Percentiles rank a stretch among this genome's conserved stretches.
Evolutionary conservation across 1,284 basidiomycete species (phyloP).

Genomic region (Anthracocystis panici-leucophaei): DNA sequence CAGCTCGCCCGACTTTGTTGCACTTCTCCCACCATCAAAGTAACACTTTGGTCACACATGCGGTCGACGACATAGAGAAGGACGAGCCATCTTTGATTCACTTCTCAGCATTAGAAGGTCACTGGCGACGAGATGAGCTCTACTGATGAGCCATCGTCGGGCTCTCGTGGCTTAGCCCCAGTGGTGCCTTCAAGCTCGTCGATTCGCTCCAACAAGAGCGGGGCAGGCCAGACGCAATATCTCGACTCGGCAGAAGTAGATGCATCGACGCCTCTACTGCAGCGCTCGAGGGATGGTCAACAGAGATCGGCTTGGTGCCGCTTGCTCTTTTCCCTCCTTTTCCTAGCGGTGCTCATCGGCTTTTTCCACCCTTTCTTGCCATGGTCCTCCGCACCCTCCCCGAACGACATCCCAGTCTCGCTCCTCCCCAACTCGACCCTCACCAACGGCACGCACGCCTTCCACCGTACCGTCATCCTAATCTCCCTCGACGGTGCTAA

Average conservation of each 20-base stretch:
- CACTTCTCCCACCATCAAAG: background rate
- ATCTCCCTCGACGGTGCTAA: conserved; percentile 87
- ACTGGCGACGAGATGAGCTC: conserved; percentile 4
- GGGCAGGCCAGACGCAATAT: background rate
- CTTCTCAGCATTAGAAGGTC: background rate
- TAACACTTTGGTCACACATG: background rate
- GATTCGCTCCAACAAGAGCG: background rate
- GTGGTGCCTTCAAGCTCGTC: background rate
- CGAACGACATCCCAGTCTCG: conserved; percentile 5
- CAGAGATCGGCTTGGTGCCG: conserved; percentile 3
- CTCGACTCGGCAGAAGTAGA: background rate
- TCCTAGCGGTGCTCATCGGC: conserved; percentile 11
- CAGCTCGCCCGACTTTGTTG: conserved; percentile 1
- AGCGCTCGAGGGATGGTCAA: background rate
- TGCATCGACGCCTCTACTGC: conserved; percentile 21
- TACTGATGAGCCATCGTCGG: background rate
- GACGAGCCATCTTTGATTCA: background rate
- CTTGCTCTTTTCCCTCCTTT: conserved; percentile 9
- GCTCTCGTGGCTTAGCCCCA: background rate
- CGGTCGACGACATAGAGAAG: background rate
- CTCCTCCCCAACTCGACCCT: conserved; percentile 17
- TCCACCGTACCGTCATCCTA: conserved; percentile 78
- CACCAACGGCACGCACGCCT: conserved; percentile 49
- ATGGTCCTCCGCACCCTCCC: conserved; percentile 2
- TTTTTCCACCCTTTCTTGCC: conserved; percentile 6